Evolutionary conservation across 2,329 filamentous ascomycete species (phyloP), one percentile per base, ranked within the genome.

Genomic region (Pestalotiopsis sp.): DNA sequence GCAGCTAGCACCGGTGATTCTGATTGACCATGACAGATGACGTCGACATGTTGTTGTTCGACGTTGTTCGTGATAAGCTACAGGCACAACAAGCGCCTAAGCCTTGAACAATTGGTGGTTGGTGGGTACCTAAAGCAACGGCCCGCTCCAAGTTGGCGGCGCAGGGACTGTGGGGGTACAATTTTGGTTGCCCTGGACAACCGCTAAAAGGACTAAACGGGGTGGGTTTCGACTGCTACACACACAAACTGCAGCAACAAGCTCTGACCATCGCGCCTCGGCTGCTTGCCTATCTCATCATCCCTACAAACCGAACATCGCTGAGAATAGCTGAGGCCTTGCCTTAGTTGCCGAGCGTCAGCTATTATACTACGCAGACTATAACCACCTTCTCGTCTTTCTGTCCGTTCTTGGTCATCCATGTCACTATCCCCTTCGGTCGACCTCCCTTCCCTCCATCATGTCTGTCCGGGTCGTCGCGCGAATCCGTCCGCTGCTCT

Each of bases 381-480:
- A 62, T 62, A 36, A 36, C 31, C 36, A 20, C 59, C 31, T 39
- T n/a, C 13, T 25, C 25, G 13, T 20, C 59, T 59, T 39, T 36
- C 31, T 36, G 31, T 36, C 7, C 31, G 36, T 52, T n/a, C 45
- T n/a, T 62, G 13, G 20, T 41, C 61, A 52, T 59, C 56, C n/a
- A 64, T 64, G 60, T 23, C 45, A 41, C 39, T 39, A 20, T 61
- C 58, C 65, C 20, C n/a, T 45, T 25, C 5, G 3, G 20, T 25
- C 56, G 25, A 60, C 56, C 31, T 14, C 11, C 17, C 36, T 3
- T 59, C 14, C 59, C 36, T 25, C 52, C 45, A 65, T 69, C 72
- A 89, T 90, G 89, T 87, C 86, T 70, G 93, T 98, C 73, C 88
- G 93, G 77, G 95, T 98, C 69, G 93, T 98, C 72, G 95, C 95